Conservation (phyloP, 2,329 filamentous ascomycete species). For the Colletotrichum sojae region DNA sequence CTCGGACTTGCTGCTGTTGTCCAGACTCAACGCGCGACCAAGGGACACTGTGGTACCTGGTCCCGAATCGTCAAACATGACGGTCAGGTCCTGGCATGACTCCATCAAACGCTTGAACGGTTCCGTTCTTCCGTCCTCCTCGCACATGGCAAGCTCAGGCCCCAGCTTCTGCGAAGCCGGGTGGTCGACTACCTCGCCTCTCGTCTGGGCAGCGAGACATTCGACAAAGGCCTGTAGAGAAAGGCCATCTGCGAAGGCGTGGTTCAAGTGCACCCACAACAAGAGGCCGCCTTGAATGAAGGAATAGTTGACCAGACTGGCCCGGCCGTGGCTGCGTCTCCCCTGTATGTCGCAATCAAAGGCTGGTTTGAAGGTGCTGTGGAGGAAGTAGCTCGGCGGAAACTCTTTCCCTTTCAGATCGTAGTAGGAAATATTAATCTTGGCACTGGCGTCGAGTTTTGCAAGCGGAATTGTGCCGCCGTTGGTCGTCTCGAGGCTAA, state of each 20-base stretch:
- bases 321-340: background rate
- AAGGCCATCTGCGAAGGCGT: slow-evolving; percentile 58
- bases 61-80: background rate
- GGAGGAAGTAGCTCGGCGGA: background rate
- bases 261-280: slow-evolving; percentile 58
- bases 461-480: background rate
- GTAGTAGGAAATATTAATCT: background rate
- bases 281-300: slow-evolving; percentile 57
- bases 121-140: background rate
- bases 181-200: slow-evolving; percentile 16
- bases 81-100: background rate
- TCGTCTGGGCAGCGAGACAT: slow-evolving; percentile 53
- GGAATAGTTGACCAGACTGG: slow-evolving; percentile 45
- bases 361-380: background rate
- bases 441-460: background rate
- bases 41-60: background rate
- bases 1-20: background rate
- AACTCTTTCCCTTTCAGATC: background rate
- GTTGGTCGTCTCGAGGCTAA: background rate
- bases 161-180: background rate
- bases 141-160: background rate
- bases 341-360: background rate
- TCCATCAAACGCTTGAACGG: background rate
- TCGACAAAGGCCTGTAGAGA: slow-evolving; percentile 56
- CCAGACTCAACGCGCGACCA: background rate